phyloP scores from a whole-genome alignment of 2,329 filamentous ascomycete genomes.

The Aurifilum marmelostoma region DNA sequence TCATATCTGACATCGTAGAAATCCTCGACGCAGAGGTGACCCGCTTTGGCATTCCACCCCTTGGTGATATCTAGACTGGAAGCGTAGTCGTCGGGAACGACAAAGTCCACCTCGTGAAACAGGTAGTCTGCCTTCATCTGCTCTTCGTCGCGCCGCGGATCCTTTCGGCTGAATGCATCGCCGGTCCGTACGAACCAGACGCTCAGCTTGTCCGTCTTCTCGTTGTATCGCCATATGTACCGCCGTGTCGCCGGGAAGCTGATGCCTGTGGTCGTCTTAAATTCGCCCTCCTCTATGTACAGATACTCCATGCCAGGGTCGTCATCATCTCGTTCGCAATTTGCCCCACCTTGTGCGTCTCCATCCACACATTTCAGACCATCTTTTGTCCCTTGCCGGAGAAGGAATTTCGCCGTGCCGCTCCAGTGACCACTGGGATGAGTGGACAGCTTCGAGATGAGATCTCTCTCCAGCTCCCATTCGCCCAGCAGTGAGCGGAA shows the following conservation, averaged over 20 bases:
- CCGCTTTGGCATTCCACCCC: conserved; percentile 66
- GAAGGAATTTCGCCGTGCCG: conserved; percentile 67
- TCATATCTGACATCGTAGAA: conserved; percentile 72
- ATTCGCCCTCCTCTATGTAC: conserved; percentile 69
- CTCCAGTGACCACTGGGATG: conserved; percentile 68
- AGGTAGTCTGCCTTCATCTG: conserved; percentile 67
- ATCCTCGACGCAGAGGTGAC: conserved; percentile 73
- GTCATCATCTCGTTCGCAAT: conserved; percentile 30
- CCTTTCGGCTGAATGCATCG: conserved; percentile 65
- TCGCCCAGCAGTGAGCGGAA: conserved; percentile 72
- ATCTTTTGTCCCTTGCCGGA: conserved; percentile 61
- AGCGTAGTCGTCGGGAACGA: conserved; percentile 38
- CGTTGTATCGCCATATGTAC: conserved; percentile 74
- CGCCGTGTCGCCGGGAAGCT: conserved; percentile 64
- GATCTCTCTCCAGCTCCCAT: conserved; percentile 65
- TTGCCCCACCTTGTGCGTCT: neutral
- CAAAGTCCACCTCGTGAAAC: conserved; percentile 74
- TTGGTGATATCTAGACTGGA: conserved; percentile 33
- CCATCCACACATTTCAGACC: conserved; percentile 44
- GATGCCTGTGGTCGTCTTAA: conserved; percentile 59
- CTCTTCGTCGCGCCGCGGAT: conserved; percentile 75
- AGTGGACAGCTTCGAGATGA: conserved; percentile 56
- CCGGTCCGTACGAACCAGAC: conserved; percentile 75
- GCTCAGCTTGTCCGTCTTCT: conserved; percentile 61
- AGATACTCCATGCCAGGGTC: conserved; percentile 62